A percentile compares a stretch with the other conserved stretches of the same genome.
phyloP scores from a whole-genome alignment of 75 land plant species.

The Cryptomeria japonica region DNA sequence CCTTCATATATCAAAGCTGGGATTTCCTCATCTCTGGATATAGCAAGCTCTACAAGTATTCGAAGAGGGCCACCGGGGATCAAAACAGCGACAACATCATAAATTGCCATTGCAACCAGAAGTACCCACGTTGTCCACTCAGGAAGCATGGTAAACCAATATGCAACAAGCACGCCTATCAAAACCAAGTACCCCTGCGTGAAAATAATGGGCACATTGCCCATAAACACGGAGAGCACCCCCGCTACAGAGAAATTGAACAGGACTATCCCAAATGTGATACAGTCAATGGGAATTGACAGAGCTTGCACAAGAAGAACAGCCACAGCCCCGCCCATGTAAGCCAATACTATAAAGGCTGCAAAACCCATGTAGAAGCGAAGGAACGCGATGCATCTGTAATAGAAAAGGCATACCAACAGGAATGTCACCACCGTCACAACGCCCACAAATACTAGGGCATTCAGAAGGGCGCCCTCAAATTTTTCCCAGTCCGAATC shows the following conservation, averaged over 20 bases:
- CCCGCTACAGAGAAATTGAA: constrained; percentile 86
- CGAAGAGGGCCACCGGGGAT: constrained; percentile 92
- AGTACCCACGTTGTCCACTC: constrained; percentile 99
- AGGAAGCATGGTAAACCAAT: constrained; percentile 92
- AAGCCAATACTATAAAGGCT: constrained; percentile 70
- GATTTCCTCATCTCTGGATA: constrained; percentile 86
- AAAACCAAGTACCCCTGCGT: constrained; percentile 84
- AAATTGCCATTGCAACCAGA: constrained; percentile 85
- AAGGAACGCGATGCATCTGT: constrained; percentile 73
- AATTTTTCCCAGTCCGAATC: constrained; percentile 75
- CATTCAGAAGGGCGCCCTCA: constrained; percentile 76
- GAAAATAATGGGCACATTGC: constrained; percentile 63
- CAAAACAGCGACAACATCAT: constrained; percentile 94
- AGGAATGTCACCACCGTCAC: constrained; percentile 82
- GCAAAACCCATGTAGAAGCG: constrained; percentile 82
- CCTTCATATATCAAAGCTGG: constrained; percentile 97
- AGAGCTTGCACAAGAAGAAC: constrained; percentile 48
- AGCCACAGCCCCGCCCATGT: constrained; percentile 77
- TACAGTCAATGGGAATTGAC: constrained; percentile 68
- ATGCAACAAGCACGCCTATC: constrained; percentile 88
- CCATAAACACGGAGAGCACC: constrained; percentile 71
- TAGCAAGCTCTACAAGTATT: constrained; percentile 90
- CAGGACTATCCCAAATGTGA: constrained; percentile 62
- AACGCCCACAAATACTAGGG: constrained; percentile 74
- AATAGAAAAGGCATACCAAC: constrained; percentile 85